Percentiles rank a stretch among this genome's conserved stretches.
These are phyloP conservation scores for Clavulina sp. DNA, from an alignment of 768 basidiomycete species.

Conservation along the genomic window DNA sequence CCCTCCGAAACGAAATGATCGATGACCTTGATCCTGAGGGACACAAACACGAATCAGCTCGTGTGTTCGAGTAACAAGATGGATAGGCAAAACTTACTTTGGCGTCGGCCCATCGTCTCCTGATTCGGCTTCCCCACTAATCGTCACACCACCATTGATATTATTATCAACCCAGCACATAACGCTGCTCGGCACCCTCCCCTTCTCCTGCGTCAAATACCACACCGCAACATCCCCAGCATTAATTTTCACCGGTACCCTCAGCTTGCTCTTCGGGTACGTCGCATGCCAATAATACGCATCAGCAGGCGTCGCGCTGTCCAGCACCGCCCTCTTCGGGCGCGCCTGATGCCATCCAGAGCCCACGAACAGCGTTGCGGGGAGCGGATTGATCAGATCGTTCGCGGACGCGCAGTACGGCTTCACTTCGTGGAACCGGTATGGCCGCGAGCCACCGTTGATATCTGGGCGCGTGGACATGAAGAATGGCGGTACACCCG, in stretches of 20 bases:
- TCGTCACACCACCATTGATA: conserved; percentile 49
- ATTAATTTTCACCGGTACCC: conserved; percentile 68
- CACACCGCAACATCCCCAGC: conserved; percentile 91
- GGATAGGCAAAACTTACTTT: conserved; percentile 20
- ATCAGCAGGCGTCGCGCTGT: conserved; percentile 17
- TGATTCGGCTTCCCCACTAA: conserved; percentile 61
- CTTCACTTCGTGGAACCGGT: conserved; percentile 59
- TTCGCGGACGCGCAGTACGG: conserved; percentile 95
- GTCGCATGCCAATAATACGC: conserved; percentile 87
- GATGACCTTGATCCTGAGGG: conserved; percentile 56
- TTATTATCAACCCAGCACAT: conserved; percentile 99
- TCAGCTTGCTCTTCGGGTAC: conserved; percentile 60
- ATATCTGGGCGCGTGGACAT: neutral
- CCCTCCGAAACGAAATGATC: conserved; percentile 74
- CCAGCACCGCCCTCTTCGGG: conserved; percentile 28
- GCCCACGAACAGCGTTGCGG: conserved; percentile 84
- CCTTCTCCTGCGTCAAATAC: conserved; percentile 46
- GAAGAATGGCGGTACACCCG: neutral
- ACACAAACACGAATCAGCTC: conserved; percentile 5
- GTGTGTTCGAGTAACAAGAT: conserved; percentile 2
- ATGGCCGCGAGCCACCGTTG: conserved; percentile 5
- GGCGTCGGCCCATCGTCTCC: conserved; percentile 49
- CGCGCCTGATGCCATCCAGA: conserved; percentile 78
- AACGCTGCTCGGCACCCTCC: conserved; percentile 40
- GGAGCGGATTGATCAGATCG: conserved; percentile 92